Evolutionary conservation across 495 filamentous ascomycete species (phyloP).

Genomic region (Penicillium lagena): DNA sequence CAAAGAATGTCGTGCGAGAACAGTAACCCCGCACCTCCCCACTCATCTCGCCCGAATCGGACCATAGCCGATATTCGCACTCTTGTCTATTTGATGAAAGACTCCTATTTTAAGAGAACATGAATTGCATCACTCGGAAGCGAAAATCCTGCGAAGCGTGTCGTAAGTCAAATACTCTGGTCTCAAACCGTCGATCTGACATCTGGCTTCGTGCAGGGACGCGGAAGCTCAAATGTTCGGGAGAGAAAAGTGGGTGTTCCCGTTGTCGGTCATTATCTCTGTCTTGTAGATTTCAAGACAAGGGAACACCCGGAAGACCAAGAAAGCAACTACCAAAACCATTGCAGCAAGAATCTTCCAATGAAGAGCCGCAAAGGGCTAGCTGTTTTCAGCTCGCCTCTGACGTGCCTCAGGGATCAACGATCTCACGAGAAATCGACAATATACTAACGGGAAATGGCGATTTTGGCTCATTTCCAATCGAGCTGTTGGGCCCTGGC

Average conservation of each 20-base stretch:
- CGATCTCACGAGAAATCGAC: neutral
- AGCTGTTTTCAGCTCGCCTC: conserved; percentile 6
- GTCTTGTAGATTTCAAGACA: conserved; percentile 20
- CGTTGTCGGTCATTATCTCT: conserved; percentile 11
- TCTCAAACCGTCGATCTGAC: neutral
- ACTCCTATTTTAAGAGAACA: conserved; percentile 1
- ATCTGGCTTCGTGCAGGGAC: conserved; percentile 8
- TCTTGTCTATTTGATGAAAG: neutral
- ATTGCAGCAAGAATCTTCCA: conserved; percentile 4
- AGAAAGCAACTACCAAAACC: conserved; percentile 6
- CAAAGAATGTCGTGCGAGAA: too few relatives aligned
- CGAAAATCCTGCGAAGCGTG: conserved; percentile 18
- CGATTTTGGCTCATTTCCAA: conserved; percentile 7
- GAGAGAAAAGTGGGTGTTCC: conserved; percentile 19
- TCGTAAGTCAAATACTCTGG: conserved; percentile 2
- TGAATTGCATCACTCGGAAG: conserved; percentile 14
- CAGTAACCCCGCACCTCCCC: neutral
- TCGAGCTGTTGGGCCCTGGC: conserved; percentile 8
- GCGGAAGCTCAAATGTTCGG: conserved; percentile 22
- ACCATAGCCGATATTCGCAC: conserved; percentile 10
- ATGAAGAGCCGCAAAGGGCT: conserved; percentile 1
- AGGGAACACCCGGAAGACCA: conserved; percentile 18
- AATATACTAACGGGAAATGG: conserved; percentile 2
- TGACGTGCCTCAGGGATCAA: neutral
- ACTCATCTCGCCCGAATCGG: conserved; percentile 12